A percentile compares a stretch with the other conserved stretches of the same genome.
Evolutionary conservation across 1,284 basidiomycete species (phyloP).

Genomic region (Malassezia furfur): DNA sequence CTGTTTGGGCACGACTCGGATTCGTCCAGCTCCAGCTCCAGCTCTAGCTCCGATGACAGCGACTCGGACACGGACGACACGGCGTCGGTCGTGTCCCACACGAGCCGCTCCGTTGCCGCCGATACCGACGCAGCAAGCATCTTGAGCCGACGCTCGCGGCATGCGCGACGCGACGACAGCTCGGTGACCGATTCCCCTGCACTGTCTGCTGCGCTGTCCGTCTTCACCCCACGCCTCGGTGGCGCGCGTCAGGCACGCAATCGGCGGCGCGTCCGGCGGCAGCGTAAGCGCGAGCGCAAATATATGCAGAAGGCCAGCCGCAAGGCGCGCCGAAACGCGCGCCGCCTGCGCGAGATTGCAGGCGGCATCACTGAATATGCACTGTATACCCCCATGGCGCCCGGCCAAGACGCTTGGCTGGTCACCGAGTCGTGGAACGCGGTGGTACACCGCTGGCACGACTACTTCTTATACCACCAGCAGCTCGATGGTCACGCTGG

Average conservation of each 20-base stretch:
- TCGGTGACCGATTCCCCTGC: conserved; percentile 1
- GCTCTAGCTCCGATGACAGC: conserved; percentile 17
- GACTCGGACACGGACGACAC: conserved; percentile 19
- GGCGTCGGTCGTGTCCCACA: not conserved
- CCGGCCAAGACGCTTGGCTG: conserved; percentile 22
- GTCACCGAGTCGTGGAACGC: conserved; percentile 21
- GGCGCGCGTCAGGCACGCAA: not conserved
- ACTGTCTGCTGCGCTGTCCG: not conserved
- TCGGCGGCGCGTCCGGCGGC: not conserved
- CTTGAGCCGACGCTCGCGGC: conserved; percentile 6
- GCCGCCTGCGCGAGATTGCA: conserved; percentile 32
- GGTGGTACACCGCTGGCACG: conserved; percentile 31
- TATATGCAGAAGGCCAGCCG: conserved; percentile 28
- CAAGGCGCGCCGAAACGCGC: conserved; percentile 39
- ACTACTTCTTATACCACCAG: conserved; percentile 30
- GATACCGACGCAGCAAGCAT: not conserved
- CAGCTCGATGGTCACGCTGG: conserved; percentile 37
- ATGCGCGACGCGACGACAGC: not conserved
- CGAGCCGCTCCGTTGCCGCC: not conserved
- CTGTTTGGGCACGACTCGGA: conserved; percentile 35
- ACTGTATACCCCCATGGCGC: conserved; percentile 36
- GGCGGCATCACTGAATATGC: conserved; percentile 45
- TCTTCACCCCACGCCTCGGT: conserved; percentile 9
- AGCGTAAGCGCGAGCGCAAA: not conserved
- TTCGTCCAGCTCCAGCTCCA: conserved; percentile 20